Conservation (phyloP, 257 asterid genomes). For the Scutellaria galericulata region DNA sequence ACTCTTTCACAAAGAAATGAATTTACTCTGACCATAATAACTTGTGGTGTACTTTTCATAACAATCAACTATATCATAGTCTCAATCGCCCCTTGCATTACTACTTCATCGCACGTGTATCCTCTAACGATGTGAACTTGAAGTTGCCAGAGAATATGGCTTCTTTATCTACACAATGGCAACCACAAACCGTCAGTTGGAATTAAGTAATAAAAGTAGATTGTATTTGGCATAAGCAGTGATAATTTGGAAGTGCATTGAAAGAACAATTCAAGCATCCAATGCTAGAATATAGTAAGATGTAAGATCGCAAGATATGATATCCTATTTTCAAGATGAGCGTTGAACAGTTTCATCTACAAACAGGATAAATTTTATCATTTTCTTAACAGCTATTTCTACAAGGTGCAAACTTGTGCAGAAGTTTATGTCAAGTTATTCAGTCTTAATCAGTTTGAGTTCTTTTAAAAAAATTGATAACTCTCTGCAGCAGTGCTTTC, state of each 20-base stretch:
- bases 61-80: not conserved
- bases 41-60: slow-evolving; percentile 18
- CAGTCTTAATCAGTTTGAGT: too few relatives aligned
- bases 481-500: not conserved
- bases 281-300: not conserved
- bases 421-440: too few relatives aligned
- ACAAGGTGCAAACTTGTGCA: slow-evolving; percentile 7
- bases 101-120: slow-evolving; percentile 15
- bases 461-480: too few relatives aligned
- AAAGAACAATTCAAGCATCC: not conserved
- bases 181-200: slow-evolving; percentile 22
- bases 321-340: not conserved
- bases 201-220: not conserved
- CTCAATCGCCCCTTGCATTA: slow-evolving; percentile 24
- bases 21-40: slow-evolving; percentile 21
- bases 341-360: not conserved
- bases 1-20: slow-evolving; percentile 21
- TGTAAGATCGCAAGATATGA: not conserved
- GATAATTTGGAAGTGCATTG: slow-evolving; percentile 1
- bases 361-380: not conserved
- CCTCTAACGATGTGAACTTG: slow-evolving; percentile 69
- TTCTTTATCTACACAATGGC: slow-evolving; percentile 64
- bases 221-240: not conserved
- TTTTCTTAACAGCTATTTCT: slow-evolving; percentile 5
- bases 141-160: slow-evolving; percentile 82